Conservation (phyloP, 768 basidiomycete genomes). For the Porphyrellus cyaneotinctus region DNA sequence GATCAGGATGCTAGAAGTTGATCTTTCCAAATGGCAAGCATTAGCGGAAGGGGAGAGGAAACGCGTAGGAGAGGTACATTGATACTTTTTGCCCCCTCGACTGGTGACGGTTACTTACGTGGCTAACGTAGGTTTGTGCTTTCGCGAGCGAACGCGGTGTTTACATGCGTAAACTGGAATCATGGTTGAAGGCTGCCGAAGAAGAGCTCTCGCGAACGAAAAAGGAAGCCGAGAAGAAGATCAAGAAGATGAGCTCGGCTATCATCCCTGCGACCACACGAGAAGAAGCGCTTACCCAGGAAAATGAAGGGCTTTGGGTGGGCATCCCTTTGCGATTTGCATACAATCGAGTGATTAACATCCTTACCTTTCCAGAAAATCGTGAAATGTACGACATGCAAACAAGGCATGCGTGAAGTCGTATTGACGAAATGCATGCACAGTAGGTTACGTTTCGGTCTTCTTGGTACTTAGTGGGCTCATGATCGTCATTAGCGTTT, state of each 20-base stretch:
- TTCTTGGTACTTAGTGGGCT: background rate
- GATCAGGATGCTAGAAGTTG: constrained; percentile 29
- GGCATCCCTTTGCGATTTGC: constrained; percentile 33
- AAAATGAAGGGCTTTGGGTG: constrained; percentile 61
- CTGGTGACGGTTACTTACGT: background rate
- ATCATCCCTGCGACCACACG: constrained; percentile 29
- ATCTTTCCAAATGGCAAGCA: constrained; percentile 32
- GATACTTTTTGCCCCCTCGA: background rate
- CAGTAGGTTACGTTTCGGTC: constrained; percentile 49
- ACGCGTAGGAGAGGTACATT: constrained; percentile 38
- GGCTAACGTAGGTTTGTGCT: constrained; percentile 24
- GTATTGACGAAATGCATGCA: constrained; percentile 90
- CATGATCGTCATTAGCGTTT: constrained; percentile 53
- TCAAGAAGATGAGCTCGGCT: constrained; percentile 39
- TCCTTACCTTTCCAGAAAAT: constrained; percentile 48
- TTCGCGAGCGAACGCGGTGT: constrained; percentile 31
- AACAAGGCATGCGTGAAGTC: constrained; percentile 68
- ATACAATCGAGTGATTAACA: constrained; percentile 39
- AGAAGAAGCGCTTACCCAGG: constrained; percentile 39
- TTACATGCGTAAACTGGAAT: constrained; percentile 22
- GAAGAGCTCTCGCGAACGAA: constrained; percentile 46
- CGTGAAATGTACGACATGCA: constrained; percentile 87
- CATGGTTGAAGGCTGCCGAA: constrained; percentile 28
- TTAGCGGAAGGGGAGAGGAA: constrained; percentile 39
- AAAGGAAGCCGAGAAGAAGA: constrained; percentile 52